Conservation (phyloP, 306 rosid genomes). For the Vigna nakashimae region DNA sequence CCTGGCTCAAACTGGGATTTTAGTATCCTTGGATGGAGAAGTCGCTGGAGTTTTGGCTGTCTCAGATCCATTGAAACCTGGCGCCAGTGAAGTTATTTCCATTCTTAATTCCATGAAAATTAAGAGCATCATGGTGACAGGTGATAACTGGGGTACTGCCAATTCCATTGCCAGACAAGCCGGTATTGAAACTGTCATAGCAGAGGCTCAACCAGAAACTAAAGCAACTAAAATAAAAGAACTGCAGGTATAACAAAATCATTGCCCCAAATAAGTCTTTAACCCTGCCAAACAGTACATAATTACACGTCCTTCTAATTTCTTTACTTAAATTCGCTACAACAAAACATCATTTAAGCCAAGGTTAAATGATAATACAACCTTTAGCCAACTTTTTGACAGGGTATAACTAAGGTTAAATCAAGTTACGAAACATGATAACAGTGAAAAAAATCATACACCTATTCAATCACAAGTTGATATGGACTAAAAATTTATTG, state of each 20-base stretch:
- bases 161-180: slow-evolving; percentile 81
- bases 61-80: slow-evolving; percentile 82
- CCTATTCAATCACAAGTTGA: no score
- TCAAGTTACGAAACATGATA: neutral
- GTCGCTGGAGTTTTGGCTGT: slow-evolving; percentile 71
- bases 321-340: neutral
- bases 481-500: no score
- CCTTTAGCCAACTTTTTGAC: neutral
- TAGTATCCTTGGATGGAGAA: slow-evolving; percentile 64
- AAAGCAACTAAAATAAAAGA: slow-evolving; percentile 75
- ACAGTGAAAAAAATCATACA: neutral
- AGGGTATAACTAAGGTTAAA: neutral
- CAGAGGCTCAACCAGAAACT: slow-evolving; percentile 79
- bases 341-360: neutral
- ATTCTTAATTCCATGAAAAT: slow-evolving; percentile 79
- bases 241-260: slow-evolving; percentile 60
- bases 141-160: slow-evolving; percentile 95
- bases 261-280: slow-evolving; percentile 11
- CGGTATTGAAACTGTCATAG: slow-evolving; percentile 73
- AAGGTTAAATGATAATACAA: neutral
- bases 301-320: neutral
- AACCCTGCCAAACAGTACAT: neutral
- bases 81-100: slow-evolving; percentile 70
- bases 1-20: slow-evolving; percentile 76
- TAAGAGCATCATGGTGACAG: slow-evolving; percentile 81